Evolutionary conservation across 495 filamentous ascomycete genomes (phyloP).

Genomic region (Aspergillus sparsus): DNA sequence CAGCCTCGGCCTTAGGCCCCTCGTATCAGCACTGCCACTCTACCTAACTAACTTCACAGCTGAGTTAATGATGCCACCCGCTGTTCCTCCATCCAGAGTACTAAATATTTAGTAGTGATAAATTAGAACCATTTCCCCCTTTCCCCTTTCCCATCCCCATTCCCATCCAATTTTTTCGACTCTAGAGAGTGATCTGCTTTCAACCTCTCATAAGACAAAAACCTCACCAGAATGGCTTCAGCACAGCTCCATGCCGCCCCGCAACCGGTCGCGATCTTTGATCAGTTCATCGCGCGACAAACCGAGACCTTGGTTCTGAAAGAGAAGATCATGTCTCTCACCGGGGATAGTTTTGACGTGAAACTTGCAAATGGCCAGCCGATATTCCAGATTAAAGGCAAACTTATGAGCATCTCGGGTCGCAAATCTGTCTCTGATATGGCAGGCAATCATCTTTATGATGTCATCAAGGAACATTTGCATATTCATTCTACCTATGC

Average conservation of each 20-base stretch:
- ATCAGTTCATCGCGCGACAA: neutral
- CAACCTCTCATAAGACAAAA: no score
- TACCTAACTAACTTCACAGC: no score
- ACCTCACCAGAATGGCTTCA: neutral
- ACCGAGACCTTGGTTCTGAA: neutral
- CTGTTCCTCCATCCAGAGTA: no score
- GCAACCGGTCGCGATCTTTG: neutral
- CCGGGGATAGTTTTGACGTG: slow-evolving; percentile 46
- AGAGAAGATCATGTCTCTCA: neutral
- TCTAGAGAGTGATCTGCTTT: no score
- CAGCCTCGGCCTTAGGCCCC: no score
- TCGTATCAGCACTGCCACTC: no score
- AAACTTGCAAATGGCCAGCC: slow-evolving; percentile 44
- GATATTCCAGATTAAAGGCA: slow-evolving; percentile 55
- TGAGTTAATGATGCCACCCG: no score
- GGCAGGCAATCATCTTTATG: slow-evolving; percentile 50
- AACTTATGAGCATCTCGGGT: slow-evolving; percentile 38
- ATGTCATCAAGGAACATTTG: slow-evolving; percentile 53
- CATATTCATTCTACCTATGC: slow-evolving; percentile 52
- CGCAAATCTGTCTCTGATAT: slow-evolving; percentile 52
- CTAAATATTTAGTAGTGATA: no score
- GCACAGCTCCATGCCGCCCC: neutral
- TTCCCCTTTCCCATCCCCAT: no score
- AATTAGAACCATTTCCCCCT: no score
- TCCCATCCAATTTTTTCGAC: no score